These are phyloP conservation scores for Thelonectria discophora DNA, from an alignment of 2,329 filamentous ascomycete genomes.

Conservation along the genomic window DNA sequence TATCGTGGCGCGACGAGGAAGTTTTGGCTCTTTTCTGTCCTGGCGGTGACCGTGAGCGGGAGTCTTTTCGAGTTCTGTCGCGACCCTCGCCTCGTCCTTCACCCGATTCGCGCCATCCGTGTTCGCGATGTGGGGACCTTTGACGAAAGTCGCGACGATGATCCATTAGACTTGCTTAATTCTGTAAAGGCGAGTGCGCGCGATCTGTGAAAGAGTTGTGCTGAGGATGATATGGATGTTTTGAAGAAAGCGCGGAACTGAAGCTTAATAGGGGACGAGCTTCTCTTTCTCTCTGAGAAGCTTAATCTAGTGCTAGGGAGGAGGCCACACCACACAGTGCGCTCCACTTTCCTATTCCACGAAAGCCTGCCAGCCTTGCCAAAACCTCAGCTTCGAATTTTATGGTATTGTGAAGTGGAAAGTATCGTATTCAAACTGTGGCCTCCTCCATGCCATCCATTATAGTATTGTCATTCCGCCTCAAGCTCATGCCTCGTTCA, in stretches of 20 bases:
- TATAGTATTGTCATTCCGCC: no score
- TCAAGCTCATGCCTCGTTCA: no score
- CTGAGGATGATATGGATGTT: conserved; percentile 1
- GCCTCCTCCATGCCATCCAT: no score
- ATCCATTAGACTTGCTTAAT: conserved; percentile 29
- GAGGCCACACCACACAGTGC: conserved; percentile 39
- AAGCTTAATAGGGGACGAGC: neutral
- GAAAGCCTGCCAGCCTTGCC: neutral
- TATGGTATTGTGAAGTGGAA: neutral
- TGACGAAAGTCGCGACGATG: conserved; percentile 25
- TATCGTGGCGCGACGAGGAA: conserved; percentile 29
- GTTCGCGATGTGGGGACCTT: conserved; percentile 37
- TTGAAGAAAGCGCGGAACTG: neutral
- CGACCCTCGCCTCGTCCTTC: conserved; percentile 32
- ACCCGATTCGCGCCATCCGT: conserved; percentile 27
- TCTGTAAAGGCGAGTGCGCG: neutral
- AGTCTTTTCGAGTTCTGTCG: conserved; percentile 23
- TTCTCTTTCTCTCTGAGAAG: no score
- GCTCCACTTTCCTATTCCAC: conserved; percentile 39
- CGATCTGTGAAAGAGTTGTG: neutral
- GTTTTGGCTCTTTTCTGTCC: conserved; percentile 30
- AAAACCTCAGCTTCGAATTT: no score
- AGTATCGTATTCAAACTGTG: no score
- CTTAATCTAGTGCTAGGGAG: neutral
- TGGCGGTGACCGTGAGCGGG: conserved; percentile 39